Base-by-base conservation (phyloP, 306 rosid genomes). In the Psophocarpus tetragonolobus region DNA sequence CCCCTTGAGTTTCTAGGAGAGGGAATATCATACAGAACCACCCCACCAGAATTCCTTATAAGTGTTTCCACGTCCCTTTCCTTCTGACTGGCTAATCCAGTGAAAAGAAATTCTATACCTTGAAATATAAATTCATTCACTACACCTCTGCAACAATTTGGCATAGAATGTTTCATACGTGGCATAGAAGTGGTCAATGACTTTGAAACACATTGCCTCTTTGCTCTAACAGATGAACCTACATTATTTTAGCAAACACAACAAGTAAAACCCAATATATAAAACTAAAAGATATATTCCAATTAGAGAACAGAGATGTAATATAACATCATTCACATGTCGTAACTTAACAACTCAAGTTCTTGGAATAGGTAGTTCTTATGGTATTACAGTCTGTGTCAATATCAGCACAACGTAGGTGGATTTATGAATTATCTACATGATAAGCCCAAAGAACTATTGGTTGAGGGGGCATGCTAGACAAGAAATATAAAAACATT, bases 1-100 rank as follows among this genome's bases (percentile, higher is more conserved):
- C 71, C 60, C 83, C 85, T 73, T 73, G 87, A 65, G 74, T 67
- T 81, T 81, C 87, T 82, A 71, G 82, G 85, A 60, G 90, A 74
- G 77, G 98, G 97, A 88, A 94, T 82, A 74, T 89, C 91, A 64
- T 61, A 71, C 45, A 92, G 93, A 76, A 92, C 81, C 74, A 87
- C 79, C 57, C 95, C 98, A 54, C 97, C 97, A 67, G 91, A 85
- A 75, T 84, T 87, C 77, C 92, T 77, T 84, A 94, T 81, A 78
- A 84, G 78, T 74, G 81, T 76, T 82, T 90, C 92, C 81, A 84
- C 42, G 53, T 88, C 88, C 81, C 80, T 85, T 87, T 79, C 88
- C 72, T 82, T 92, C 74, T 82, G 88, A 74, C 87, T 80, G 54
- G 95, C 83, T 81, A 89, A 82, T 73, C 98, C 98, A 5, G 98